Evolutionary conservation across 2,329 filamentous ascomycete genomes (phyloP), one percentile per base, ranked within the genome.

Genomic region (Paecilomyces sp.): DNA sequence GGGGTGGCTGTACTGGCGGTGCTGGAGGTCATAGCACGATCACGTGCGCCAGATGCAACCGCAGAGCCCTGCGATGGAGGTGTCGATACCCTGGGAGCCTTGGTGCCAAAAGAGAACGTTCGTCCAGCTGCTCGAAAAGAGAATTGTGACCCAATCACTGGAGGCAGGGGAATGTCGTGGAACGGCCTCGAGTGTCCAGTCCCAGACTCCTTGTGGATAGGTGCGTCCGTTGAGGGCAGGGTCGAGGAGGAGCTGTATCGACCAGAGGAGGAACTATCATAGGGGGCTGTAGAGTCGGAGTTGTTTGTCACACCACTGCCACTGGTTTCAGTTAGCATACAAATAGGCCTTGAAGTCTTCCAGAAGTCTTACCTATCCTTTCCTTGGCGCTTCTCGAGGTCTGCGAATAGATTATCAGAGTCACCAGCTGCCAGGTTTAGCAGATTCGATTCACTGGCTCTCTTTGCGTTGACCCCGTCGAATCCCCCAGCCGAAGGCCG

Each of bases 231-330:
- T n/a, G 81, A 83, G 41, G 82, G 82, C 47, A 82, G 73, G 7
- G 81, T 83, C 7, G 82, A 83, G 6, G 82, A 80, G 31, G 80
- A 83, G 69, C 81, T 84, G 63, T 80, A 77, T 54, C 81, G 80
- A 52, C 79, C 78, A 50, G 81, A 83, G 33, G 78, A 75, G 51
- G 76, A 77, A 63, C 74, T 77, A 61, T 79, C 77, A 62, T 79
- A 72, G 62, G 75, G 74, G 59, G 75, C 75, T 54, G 78, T 80
- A 24, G 77, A 79, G 56, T 71, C 72, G 25, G 80, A 81, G 58
- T 77, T 75, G 54, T 79, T 73, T 52, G 79, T 81, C 57, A 76
- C 77, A 64, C 77, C 79, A 68, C 80, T 83, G 60, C 75, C 77
- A 66, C 75, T 81, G 67, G 66, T 66, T 60, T 68, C 58, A 33